Evolutionary conservation across 2,329 filamentous ascomycete species (phyloP), one percentile per base, ranked within the genome.

Genomic region (Thelonectria rubi): DNA sequence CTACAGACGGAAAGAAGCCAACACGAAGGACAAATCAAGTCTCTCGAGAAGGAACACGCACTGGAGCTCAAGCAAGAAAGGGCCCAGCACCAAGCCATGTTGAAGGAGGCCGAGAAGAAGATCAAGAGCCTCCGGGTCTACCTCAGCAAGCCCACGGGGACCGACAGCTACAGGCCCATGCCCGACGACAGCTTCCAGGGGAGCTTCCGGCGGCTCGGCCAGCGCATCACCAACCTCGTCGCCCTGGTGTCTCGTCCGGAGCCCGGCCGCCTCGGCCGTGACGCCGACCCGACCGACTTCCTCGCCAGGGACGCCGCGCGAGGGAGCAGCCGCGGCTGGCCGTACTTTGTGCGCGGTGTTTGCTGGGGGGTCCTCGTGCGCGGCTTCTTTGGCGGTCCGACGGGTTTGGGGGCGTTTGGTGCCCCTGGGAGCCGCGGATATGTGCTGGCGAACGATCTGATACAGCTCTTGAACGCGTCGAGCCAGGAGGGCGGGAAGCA

Each of bases 401-500:
- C 15, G 10, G 54, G 54, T 2, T 21, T 57, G 18, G 54, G 54
- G 15, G 54, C 46, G 5, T 34, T 57, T 26, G 53, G 53, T n/a
- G 30, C 4, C 17, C 26, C 26, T 37, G 53, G 43, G 9, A 40
- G 32, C 45, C 7, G 42, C 10, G 34, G 34, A 18, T 32, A 24
- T 18, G 54, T 20, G 18, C 8, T 37, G 15, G 10, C 47, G 1
- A n/a, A 57, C 32, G 11, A 32, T 9, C 11, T 49, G 26, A 34
- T 34, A 17, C 5, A 49, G 15, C 24, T 49, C 17, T 34, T 49
- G 10, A 49, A 11, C 2, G 24, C 14, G n/a, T n/a, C n/a, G 5
- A 12, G 18, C 2, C n/a, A 42, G 6, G 9, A 42, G 3, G 17
- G 39, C 12, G 15, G 39, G 17, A 20, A 42, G 8, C 15, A 34